These are phyloP conservation scores for Raphanus hybrid DNA, from an alignment of 441 rosid species.

Conservation along the genomic window DNA sequence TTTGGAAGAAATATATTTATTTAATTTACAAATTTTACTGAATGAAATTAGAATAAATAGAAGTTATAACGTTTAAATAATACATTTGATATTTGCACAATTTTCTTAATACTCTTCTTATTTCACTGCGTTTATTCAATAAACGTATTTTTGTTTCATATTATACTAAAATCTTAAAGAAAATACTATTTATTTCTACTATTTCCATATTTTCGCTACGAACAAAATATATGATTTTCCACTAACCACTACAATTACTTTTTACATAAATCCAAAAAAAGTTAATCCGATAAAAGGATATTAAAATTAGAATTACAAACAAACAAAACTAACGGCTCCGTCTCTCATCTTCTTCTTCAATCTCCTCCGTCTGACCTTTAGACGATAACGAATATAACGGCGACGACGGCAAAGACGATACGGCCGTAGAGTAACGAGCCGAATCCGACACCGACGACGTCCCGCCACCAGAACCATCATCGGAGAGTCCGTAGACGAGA, in stretches of 20 bases:
- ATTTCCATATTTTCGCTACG: not conserved
- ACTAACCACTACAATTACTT: conserved; percentile 34
- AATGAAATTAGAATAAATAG: not conserved
- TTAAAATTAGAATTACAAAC: not conserved
- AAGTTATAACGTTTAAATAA: not conserved
- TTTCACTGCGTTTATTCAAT: not conserved
- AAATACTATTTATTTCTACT: not conserved
- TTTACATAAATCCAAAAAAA: conserved; percentile 20
- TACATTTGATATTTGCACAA: not conserved
- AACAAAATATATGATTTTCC: not conserved
- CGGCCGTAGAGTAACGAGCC: conserved; percentile 42
- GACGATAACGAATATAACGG: conserved; percentile 29
- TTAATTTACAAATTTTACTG: not conserved
- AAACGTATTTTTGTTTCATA: not conserved
- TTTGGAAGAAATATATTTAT: not conserved
- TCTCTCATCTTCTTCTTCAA: conserved; percentile 42
- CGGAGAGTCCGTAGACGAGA: conserved; percentile 29
- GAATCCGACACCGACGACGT: conserved; percentile 23
- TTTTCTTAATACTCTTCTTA: not conserved
- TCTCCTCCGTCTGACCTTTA: conserved; percentile 40
- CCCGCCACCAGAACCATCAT: conserved; percentile 35
- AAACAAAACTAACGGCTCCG: conserved; percentile 29
- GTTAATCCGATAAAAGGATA: not conserved
- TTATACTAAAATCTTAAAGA: not conserved
- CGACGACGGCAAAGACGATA: conserved; percentile 43